Percentiles rank a stretch among this genome's conserved stretches.
Evolutionary conservation across 2,329 filamentous ascomycete genomes (phyloP).

Genomic region (Trichoderma semiorbis): DNA sequence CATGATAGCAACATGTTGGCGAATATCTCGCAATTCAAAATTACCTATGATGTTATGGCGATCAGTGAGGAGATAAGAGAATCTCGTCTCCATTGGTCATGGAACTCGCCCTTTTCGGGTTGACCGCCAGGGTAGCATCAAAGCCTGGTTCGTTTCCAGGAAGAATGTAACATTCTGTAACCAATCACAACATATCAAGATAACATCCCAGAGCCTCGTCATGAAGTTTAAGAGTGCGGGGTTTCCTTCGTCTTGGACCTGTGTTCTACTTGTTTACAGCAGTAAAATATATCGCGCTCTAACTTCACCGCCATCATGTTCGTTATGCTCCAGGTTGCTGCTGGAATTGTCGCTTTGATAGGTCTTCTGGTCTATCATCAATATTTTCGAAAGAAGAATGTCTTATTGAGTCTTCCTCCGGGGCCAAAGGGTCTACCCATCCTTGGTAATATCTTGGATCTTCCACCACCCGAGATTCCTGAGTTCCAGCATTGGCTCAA

Average conservation of each 20-base stretch:
- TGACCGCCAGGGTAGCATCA: neutral
- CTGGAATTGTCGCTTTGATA: neutral
- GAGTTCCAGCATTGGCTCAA: conserved; percentile 35
- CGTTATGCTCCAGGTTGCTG: neutral
- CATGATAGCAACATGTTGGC: too few species aligned
- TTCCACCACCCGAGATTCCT: conserved; percentile 33
- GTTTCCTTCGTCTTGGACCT: neutral
- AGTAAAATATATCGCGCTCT: neutral
- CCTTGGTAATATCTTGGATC: conserved; percentile 44
- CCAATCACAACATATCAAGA: neutral
- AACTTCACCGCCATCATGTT: neutral
- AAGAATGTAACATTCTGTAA: neutral
- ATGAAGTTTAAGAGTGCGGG: neutral
- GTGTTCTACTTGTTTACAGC: neutral
- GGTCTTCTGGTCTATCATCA: neutral
- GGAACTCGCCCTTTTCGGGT: neutral
- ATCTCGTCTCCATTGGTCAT: neutral
- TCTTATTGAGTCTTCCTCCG: conserved; percentile 19
- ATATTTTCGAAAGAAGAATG: neutral
- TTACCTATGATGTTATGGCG: neutral
- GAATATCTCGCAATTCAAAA: too few species aligned
- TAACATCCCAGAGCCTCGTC: neutral
- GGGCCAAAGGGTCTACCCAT: conserved; percentile 36
- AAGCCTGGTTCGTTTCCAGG: neutral
- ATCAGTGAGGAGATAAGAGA: neutral